These are phyloP conservation scores for Russula lepida DNA, from an alignment of 768 basidiomycete species.

Conservation along the genomic window DNA sequence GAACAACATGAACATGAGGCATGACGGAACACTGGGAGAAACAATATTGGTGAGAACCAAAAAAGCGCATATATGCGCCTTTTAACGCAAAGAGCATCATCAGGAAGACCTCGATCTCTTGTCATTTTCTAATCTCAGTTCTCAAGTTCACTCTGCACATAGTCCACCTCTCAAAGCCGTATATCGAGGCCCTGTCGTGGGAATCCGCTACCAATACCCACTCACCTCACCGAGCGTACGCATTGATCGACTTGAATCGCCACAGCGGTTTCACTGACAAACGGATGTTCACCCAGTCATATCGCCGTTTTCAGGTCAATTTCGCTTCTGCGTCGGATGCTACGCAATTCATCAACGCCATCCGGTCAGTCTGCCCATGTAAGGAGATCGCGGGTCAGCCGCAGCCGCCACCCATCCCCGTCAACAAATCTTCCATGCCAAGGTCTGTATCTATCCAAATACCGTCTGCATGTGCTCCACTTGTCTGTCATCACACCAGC, in stretches of 20 bases:
- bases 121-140: conserved; percentile 43
- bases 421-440: conserved; percentile 20
- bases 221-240: conserved; percentile 22
- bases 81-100: not conserved
- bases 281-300: conserved; percentile 38
- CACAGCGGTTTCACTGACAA: not conserved
- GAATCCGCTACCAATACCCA: conserved; percentile 63
- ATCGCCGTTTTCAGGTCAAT: conserved; percentile 70
- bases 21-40: conserved; percentile 41
- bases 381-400: conserved; percentile 42
- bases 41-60: conserved; percentile 52
- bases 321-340: conserved; percentile 46
- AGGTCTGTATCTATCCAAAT: conserved; percentile 2
- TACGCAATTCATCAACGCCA: conserved; percentile 49
- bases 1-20: conserved; percentile 39
- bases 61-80: conserved; percentile 1
- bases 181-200: conserved; percentile 63
- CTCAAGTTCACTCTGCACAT: conserved; percentile 32
- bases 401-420: conserved; percentile 19
- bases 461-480: not conserved
- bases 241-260: not conserved
- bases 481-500: not conserved
- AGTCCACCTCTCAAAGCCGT: conserved; percentile 73
- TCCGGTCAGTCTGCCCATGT: conserved; percentile 68
- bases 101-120: conserved; percentile 76